Base-by-base conservation (phyloP, 192 early-diverging fungal genomes). In the Coemansia sp. region DNA sequence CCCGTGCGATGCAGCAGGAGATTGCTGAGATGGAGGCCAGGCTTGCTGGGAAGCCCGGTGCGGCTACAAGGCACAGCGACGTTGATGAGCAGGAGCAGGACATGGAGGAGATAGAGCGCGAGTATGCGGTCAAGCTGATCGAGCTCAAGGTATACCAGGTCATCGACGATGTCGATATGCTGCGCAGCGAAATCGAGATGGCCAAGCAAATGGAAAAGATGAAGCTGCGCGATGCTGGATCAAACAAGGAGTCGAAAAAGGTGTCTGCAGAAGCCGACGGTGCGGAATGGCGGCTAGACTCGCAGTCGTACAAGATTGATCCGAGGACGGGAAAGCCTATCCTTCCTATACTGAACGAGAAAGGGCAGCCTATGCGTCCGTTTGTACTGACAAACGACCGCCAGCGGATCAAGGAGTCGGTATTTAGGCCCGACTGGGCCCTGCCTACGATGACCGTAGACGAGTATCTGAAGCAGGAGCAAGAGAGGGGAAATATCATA, bases 371-470 rank as follows among this genome's bases (percentile, higher is more conserved):
- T 0, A 77, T 92, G 24, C 87, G 89, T 47, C 95, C 95, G 20
- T 99, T 99, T 83, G 82, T 92, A 22, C 86, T 99, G 34, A 93
- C 90, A 1, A 90, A 78, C 60, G 72, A 90, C 59, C 85, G 91
- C 6, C 82, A 89, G 61, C 81, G 83, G 39, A 82, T 96, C 50
- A 83, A 83, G 53, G 78, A 95, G 27, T 82, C 85, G 22, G 95
- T 98, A 13, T 99, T 95, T 67, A 53, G 89, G 20, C 92, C 91
- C 1, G 86, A 90, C 11, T 90, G 91, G 71, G 89, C 84, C 25
- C 63, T 99, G 60, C 97, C 97, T 7, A 97, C 95, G 6, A 98
- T 99, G 95, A 84, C 92, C 0, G 86, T 99, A 50, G 97, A 99
- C 47, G 91, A 98, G 75, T 99, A 95, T 64, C 64, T 98, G 60